These are phyloP conservation scores for Schrenkiella parvula DNA, from an alignment of 345 rosid genomes.

Conservation along the genomic window DNA sequence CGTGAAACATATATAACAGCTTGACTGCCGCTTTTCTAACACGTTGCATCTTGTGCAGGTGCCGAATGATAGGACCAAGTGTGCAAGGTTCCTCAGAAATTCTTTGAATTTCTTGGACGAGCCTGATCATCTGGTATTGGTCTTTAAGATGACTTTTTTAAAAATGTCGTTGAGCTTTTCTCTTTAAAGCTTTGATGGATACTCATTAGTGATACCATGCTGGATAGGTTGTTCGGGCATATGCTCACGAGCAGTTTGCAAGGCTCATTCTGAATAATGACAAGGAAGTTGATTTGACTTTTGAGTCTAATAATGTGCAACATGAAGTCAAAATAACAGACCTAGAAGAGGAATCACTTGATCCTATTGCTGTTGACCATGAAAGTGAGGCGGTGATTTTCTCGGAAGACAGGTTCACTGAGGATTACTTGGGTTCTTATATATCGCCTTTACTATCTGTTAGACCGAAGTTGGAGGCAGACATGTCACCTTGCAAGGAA, in stretches of 20 bases:
- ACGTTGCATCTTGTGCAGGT: constrained; percentile 45
- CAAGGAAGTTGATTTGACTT: constrained; percentile 54
- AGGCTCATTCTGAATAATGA: constrained; percentile 75
- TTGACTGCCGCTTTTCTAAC: constrained; percentile 4
- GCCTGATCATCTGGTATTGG: constrained; percentile 76
- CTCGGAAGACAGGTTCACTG: constrained; percentile 32
- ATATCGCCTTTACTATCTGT: constrained; percentile 36
- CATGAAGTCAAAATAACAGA: constrained; percentile 54
- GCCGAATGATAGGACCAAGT: constrained; percentile 61
- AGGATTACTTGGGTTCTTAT: constrained; percentile 29
- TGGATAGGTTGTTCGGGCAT: constrained; percentile 83
- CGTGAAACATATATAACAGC: not conserved
- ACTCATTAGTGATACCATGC: constrained; percentile 13
- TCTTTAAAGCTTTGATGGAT: constrained; percentile 1
- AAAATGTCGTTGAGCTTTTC: not conserved
- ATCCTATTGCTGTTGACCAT: constrained; percentile 35
- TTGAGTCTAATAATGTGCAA: constrained; percentile 54
- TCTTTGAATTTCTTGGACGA: constrained; percentile 82
- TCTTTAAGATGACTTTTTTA: not conserved
- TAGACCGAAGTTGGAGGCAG: constrained; percentile 40
- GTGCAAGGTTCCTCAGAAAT: constrained; percentile 72
- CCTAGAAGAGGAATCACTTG: constrained; percentile 49
- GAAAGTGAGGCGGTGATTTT: constrained; percentile 33
- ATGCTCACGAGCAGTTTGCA: constrained; percentile 95
- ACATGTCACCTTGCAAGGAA: constrained; percentile 23